Evolutionary conservation across 1,284 basidiomycete species (phyloP).

Genomic region (Boletus sp.): DNA sequence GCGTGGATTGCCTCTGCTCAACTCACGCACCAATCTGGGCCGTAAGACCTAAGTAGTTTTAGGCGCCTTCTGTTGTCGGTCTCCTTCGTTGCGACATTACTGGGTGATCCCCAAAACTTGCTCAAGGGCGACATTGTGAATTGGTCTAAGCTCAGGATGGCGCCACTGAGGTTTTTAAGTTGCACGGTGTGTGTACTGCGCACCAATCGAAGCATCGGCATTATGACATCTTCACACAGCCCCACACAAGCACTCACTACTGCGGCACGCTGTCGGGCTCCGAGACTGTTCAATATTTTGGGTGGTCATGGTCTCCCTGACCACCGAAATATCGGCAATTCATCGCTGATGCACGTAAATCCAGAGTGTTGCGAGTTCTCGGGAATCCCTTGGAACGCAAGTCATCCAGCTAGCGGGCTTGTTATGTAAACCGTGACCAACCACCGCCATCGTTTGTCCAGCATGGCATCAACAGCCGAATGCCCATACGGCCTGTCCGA

Average conservation of each 20-base stretch:
- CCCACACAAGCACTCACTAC: not conserved
- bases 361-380: not conserved
- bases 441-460: too few species aligned
- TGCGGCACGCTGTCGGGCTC: not conserved
- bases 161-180: too few species aligned
- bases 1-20: constrained; percentile 1
- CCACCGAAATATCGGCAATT: not conserved
- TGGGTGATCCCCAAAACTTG: constrained; percentile 4
- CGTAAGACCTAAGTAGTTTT: constrained; percentile 56
- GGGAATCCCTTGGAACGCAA: too few species aligned
- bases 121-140: constrained; percentile 19
- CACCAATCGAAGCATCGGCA: not conserved
- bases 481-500: constrained; percentile 17
- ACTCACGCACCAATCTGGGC: constrained; percentile 62
- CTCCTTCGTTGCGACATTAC: constrained; percentile 15
- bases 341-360: not conserved
- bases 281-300: not conserved
- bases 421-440: too few species aligned
- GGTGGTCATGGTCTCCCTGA: not conserved
- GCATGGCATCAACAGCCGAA: constrained; percentile 22
- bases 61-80: constrained; percentile 36
- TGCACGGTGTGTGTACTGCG: not conserved
- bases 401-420: too few species aligned
- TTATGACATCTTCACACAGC: constrained; percentile 1
- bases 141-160: not conserved